phyloP scores from a whole-genome alignment of 352 stramenopile genomes.

The Aphanomyces cochlioides region DNA sequence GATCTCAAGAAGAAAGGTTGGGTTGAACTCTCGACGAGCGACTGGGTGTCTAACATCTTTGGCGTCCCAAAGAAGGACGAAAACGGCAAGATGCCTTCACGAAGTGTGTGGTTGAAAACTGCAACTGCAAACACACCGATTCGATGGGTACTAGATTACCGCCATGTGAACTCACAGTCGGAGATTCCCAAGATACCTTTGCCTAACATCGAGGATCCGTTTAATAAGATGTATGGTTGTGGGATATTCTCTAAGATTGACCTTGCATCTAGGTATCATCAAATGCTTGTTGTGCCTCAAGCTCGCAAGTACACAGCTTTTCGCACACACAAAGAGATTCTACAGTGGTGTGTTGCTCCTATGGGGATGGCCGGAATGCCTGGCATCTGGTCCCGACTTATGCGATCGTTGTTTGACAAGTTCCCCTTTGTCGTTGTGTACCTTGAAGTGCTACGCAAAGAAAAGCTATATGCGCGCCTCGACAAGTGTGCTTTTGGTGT shows the following conservation, averaged over 20 bases:
- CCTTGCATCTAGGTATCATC: conserved; percentile 25
- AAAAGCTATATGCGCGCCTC: neutral
- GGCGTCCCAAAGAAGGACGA: conserved; percentile 35
- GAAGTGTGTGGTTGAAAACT: conserved; percentile 26
- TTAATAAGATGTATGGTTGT: conserved; percentile 30
- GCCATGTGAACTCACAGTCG: conserved; percentile 31
- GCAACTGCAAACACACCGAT: conserved; percentile 16
- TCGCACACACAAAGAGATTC: conserved; percentile 35
- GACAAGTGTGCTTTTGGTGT: conserved; percentile 4
- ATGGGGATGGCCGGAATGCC: conserved; percentile 45
- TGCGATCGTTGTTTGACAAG: conserved; percentile 38
- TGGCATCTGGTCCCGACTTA: conserved; percentile 40
- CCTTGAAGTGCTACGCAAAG: conserved; percentile 22
- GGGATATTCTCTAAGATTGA: conserved; percentile 22
- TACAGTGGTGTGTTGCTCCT: conserved; percentile 45
- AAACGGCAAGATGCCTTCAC: conserved; percentile 26
- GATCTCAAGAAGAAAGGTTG: conserved; percentile 30
- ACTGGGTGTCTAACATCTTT: conserved; percentile 35
- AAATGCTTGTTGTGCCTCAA: conserved; percentile 21
- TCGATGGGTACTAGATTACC: conserved; percentile 30
- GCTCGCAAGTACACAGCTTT: conserved; percentile 34
- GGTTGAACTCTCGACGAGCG: conserved; percentile 31
- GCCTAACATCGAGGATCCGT: conserved; percentile 33
- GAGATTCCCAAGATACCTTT: conserved; percentile 33
- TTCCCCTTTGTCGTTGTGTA: conserved; percentile 42